Evolutionary conservation across 2,329 filamentous ascomycete genomes (phyloP).

Genomic region (Apiospora koreana): DNA sequence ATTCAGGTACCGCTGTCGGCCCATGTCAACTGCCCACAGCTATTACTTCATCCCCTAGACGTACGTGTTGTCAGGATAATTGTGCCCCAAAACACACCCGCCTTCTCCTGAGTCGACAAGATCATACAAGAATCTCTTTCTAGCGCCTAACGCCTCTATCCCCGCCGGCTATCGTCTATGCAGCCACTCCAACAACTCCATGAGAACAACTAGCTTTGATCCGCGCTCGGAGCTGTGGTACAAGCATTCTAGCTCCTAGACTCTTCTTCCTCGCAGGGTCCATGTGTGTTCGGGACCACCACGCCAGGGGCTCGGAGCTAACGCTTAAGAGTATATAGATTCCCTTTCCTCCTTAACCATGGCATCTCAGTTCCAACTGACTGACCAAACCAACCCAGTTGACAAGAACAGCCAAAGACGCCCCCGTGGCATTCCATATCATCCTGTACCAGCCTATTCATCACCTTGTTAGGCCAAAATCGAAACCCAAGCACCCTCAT

Average conservation of each 20-base stretch:
- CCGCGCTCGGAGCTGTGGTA: conserved; percentile 28
- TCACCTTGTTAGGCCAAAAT: not conserved
- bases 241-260: conserved; percentile 24
- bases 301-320: conserved; percentile 26
- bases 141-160: conserved; percentile 20
- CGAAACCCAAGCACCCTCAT: not conserved
- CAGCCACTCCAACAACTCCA: conserved; percentile 21
- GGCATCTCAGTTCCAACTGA: conserved; percentile 15
- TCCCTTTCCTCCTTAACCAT: conserved; percentile 34
- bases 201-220: conserved; percentile 27
- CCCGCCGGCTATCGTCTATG: conserved; percentile 30
- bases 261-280: conserved; percentile 25
- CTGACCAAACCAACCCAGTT: conserved; percentile 4
- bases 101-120: not conserved
- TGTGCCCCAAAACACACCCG: not conserved
- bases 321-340: conserved; percentile 37
- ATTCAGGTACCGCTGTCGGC: not conserved
- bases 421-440: not conserved
- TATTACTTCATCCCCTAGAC: not conserved
- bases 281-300: conserved; percentile 34
- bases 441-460: not conserved
- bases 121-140: not conserved
- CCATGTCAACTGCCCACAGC: not conserved
- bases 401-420: conserved; percentile 1
- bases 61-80: not conserved